Evolutionary conservation across 1,139 yeast genomes (phyloP), one percentile per base, ranked within the genome.

Genomic region (Kurtzmaniella quercitrusa): DNA sequence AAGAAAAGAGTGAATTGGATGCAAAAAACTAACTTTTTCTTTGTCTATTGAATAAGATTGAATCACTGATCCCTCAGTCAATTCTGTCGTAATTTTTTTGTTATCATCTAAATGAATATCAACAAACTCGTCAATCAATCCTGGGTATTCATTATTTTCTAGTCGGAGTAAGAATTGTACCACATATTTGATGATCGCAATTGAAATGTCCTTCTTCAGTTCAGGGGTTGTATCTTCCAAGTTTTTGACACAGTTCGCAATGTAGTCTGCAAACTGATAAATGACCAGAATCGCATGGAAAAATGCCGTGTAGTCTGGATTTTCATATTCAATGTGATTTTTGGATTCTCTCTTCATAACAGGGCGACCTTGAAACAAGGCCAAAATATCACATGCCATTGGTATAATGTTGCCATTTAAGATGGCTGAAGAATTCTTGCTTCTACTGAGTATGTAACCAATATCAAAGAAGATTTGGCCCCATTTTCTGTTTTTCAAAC

Each of bases 271-370:
- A 53, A 83, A 76, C 43, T 83, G 83, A 18, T 83, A 78, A 5
- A 84, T 74, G 8, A 82, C 83, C 57, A 81, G 87, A 48, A 84
- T 80, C 26, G 89, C 82, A 50, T 86, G 87, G 61, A 88, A 88
- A 54, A 80, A 88, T 0, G 87, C 78, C 0, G 93, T 82, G 71
- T 93, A 91, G 42, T 86, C 89, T 17, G 88, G 88, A 38, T 83
- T 83, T 56, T 93, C 98, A 57, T 86, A 93, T 56, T 91, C 97
- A 11, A 93, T 88, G 59, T 93, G 98, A 45, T 80, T 82, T 12
- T 76, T 72, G n/a, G 80, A 78, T 55, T 88, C 96, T 48, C 98
- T 72, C 50, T 74, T 76, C 54, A 88, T 66, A 0, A 86, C 84
- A 1, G 95, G 86, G 41, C 82, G 75, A 2, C 95, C 94, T 60